Evolutionary conservation across 768 basidiomycete species (phyloP).

Genomic region (Leccinum aurantiacum): DNA sequence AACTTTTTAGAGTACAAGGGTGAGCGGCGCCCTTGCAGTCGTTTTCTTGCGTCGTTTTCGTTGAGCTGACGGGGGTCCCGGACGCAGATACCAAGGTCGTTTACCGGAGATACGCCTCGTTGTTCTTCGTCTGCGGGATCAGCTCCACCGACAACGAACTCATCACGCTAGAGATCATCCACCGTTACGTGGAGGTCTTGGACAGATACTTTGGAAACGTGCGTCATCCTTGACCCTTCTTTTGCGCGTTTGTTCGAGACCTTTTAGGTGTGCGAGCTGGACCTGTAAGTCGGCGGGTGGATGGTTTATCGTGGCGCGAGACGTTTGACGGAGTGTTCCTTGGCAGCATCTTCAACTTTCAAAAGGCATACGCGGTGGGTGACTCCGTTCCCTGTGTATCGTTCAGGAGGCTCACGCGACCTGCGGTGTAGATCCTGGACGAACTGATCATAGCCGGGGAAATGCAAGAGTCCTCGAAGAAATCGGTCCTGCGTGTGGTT

Average conservation of each 20-base stretch:
- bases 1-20: constrained; percentile 98
- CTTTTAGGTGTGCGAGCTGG: constrained; percentile 81
- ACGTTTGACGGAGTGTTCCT: neutral
- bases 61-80: constrained; percentile 24
- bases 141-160: constrained; percentile 87
- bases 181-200: constrained; percentile 91
- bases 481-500: constrained; percentile 61
- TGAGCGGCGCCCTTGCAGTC: constrained; percentile 29
- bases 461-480: constrained; percentile 88
- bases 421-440: constrained; percentile 66
- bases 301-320: neutral
- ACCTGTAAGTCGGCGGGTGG: constrained; percentile 57
- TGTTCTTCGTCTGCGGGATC: constrained; percentile 94
- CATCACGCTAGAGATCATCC: constrained; percentile 87
- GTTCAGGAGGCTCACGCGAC: constrained; percentile 1
- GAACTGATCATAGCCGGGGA: constrained; percentile 94
- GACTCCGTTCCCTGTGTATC: neutral
- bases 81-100: constrained; percentile 77
- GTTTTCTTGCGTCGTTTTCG: constrained; percentile 7
- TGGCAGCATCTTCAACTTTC: constrained; percentile 92
- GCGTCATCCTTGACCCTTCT: constrained; percentile 14
- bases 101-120: constrained; percentile 91
- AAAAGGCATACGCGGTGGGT: constrained; percentile 86
- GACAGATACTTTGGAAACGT: constrained; percentile 57
- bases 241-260: neutral